Evolutionary conservation across 352 stramenopile species (phyloP), one percentile per base, ranked within the genome.

Genomic region (Thalassiosira hispida): DNA sequence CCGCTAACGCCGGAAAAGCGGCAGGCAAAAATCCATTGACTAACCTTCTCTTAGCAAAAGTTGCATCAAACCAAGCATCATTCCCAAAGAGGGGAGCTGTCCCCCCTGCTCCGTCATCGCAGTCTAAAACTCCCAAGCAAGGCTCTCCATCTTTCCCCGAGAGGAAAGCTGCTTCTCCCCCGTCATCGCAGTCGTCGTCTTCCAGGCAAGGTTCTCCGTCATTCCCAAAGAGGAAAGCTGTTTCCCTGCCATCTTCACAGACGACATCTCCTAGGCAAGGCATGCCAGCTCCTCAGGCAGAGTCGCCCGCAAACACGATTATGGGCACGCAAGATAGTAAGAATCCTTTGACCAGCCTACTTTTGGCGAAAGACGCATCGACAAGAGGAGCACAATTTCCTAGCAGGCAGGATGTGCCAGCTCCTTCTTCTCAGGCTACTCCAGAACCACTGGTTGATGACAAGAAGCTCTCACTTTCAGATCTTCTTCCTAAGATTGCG

Each of bases 221-320:
- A 5, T 59, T 59, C 27, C 61, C 61, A n/a, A 59, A 56, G 22
- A 47, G 61, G 25, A 68, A 68, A 44, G 31, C 49, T 51, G 33
- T 46, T 33, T 44, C 61, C 16, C 42, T 44, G 0, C 61, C 61
- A 5, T 69, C 61, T 16, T 67, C 59, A 55, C 67, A 76, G 59
- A 51, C 67, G 49, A 46, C 55, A 47, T 29, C 46, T 68, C 55
- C 14, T 8, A 67, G 67, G 56, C 53, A 68, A 76, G 56, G 67
- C 23, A 42, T 38, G n/a, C 56, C 67, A 33, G 67, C 67, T 57
- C 14, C 53, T 22, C 67, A 61, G 27, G 18, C 20, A n/a, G 49
- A 52, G 31, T 67, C 67, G 25, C 70, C 70, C 29, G 59, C 57
- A 55, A 79, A 7, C n/a, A 55, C 44, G 7, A 70, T 71, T 52